These are phyloP conservation scores for Trichoderma arundinaceum DNA, from an alignment of 2,329 filamentous ascomycete species.

Conservation along the genomic window DNA sequence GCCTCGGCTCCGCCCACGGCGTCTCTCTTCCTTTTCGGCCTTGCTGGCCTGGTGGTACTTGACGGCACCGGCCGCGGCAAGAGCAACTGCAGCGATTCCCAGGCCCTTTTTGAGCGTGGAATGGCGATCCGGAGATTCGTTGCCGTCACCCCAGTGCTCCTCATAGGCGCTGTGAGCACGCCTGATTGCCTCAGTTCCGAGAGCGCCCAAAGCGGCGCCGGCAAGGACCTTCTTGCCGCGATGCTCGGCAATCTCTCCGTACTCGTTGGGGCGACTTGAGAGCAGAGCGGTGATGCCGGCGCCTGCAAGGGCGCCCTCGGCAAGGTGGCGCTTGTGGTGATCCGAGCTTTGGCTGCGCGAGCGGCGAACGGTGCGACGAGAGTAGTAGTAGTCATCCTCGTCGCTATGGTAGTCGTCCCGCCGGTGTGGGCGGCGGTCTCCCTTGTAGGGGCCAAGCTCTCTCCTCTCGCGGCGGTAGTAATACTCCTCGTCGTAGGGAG, in stretches of 20 bases:
- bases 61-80: conserved; percentile 68
- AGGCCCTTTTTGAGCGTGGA: conserved; percentile 65
- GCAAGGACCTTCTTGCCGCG: conserved; percentile 64
- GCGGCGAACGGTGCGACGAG: conserved; percentile 54
- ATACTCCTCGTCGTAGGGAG: conserved; percentile 54
- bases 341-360: conserved; percentile 56
- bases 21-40: conserved; percentile 63
- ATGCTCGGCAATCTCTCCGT: conserved; percentile 57
- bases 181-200: conserved; percentile 65
- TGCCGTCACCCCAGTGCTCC: conserved; percentile 53
- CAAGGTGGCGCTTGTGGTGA: conserved; percentile 62
- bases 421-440: conserved; percentile 48
- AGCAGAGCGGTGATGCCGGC: conserved; percentile 66
- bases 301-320: conserved; percentile 68
- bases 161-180: conserved; percentile 67
- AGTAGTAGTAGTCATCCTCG: conserved; percentile 56
- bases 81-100: conserved; percentile 66
- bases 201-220: conserved; percentile 65
- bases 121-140: conserved; percentile 49
- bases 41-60: conserved; percentile 68
- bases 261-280: conserved; percentile 58
- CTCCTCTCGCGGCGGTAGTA: conserved; percentile 57
- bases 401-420: conserved; percentile 52
- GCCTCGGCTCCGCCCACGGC: conserved; percentile 60
- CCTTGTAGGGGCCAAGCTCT: conserved; percentile 50